phyloP scores from a whole-genome alignment of 495 filamentous ascomycete genomes.

The Aspergillus cristatus region DNA sequence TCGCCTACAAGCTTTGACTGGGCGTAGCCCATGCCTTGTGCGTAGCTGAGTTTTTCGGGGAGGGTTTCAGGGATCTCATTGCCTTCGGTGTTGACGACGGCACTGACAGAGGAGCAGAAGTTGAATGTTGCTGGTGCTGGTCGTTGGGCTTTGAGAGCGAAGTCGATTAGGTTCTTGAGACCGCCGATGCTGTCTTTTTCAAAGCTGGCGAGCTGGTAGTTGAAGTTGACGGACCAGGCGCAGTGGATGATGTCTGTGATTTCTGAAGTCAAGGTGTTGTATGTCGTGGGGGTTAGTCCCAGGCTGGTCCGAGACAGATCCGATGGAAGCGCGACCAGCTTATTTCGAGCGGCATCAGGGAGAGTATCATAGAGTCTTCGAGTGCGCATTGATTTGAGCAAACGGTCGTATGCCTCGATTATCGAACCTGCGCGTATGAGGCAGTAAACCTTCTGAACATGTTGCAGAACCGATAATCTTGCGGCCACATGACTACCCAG shows the following conservation, averaged over 20 bases:
- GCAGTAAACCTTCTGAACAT: slow-evolving; percentile 41
- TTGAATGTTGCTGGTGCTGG: slow-evolving; percentile 29
- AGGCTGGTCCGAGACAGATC: slow-evolving; percentile 30
- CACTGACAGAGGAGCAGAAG: slow-evolving; percentile 55
- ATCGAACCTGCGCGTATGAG: slow-evolving; percentile 43
- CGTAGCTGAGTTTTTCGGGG: slow-evolving; percentile 35
- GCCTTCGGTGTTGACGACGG: slow-evolving; percentile 24
- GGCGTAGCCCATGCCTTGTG: slow-evolving; percentile 49
- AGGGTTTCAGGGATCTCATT: slow-evolving; percentile 38
- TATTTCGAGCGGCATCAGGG: slow-evolving; percentile 12
- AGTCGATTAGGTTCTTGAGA: slow-evolving; percentile 43
- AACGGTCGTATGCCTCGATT: slow-evolving; percentile 35
- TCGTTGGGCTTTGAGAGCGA: slow-evolving; percentile 34
- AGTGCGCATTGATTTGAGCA: slow-evolving; percentile 38
- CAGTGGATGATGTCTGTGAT: slow-evolving; percentile 49
- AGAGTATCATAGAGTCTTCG: slow-evolving; percentile 18
- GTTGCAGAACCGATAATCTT: slow-evolving; percentile 10
- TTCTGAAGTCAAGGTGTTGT: slow-evolving; percentile 27
- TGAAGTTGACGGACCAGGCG: slow-evolving; percentile 71
- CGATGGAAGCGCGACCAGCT: slow-evolving; percentile 32
- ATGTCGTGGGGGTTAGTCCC: slow-evolving; percentile 30
- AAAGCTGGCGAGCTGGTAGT: slow-evolving; percentile 49
- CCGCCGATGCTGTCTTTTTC: slow-evolving; percentile 46
- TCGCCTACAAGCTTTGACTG: slow-evolving; percentile 58
- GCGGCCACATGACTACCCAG: slow-evolving; percentile 15